A percentile compares a stretch with the other conserved stretches of the same genome.
phyloP scores from a whole-genome alignment of 2,329 filamentous ascomycete genomes.

The Xylaria sp. region DNA sequence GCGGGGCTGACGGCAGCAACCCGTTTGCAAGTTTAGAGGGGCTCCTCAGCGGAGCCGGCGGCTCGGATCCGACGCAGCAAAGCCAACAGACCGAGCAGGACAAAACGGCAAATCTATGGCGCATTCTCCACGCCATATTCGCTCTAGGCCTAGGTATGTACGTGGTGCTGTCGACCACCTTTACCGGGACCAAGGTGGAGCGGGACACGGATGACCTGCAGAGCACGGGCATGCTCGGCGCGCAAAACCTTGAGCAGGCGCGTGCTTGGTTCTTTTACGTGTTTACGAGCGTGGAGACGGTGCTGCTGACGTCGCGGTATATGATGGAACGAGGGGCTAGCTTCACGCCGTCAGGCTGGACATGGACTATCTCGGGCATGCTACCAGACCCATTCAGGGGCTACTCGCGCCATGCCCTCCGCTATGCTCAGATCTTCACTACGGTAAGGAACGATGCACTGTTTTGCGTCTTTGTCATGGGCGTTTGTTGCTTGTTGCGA shows the following conservation, averaged over 20 bases:
- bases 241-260: constrained; percentile 42
- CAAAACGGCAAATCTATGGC: constrained; percentile 64
- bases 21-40: constrained; percentile 43
- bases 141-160: constrained; percentile 73
- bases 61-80: constrained; percentile 42
- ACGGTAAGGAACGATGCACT: constrained; percentile 76
- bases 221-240: constrained; percentile 39
- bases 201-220: constrained; percentile 54
- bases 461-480: constrained; percentile 77
- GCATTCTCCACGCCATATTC: constrained; percentile 74
- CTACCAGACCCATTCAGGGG: constrained; percentile 68
- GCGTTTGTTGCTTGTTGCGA: constrained; percentile 57
- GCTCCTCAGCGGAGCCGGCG: constrained; percentile 41
- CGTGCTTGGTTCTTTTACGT: constrained; percentile 72
- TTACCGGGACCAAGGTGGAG: constrained; percentile 68
- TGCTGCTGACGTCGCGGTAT: constrained; percentile 73
- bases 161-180: constrained; percentile 70
- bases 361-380: constrained; percentile 68
- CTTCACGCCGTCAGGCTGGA: constrained; percentile 61
- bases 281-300: constrained; percentile 78
- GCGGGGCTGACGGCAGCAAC: constrained; percentile 44
- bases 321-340: constrained; percentile 64
- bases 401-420: constrained; percentile 64
- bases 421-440: constrained; percentile 73
- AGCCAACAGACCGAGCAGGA: constrained; percentile 40